Evolutionary conservation across 2,329 filamentous ascomycete species (phyloP).

Genomic region (Aureobasidium leucospermi): DNA sequence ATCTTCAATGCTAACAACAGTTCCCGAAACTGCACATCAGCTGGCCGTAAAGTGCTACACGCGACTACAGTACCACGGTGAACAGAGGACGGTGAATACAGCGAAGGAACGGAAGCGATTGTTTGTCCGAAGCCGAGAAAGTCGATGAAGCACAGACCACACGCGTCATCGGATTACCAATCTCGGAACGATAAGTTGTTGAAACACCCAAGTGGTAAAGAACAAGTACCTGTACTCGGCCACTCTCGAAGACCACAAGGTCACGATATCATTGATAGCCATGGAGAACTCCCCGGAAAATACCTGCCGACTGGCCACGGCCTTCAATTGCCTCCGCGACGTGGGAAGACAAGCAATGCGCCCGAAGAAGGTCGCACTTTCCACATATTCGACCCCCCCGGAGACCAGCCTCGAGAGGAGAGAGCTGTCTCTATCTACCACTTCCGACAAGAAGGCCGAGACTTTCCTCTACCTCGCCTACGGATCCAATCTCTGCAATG

Average conservation of each 20-base stretch:
- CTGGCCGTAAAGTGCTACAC: too few relatives aligned
- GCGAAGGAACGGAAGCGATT: neutral
- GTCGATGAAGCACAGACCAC: neutral
- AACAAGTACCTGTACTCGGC: neutral
- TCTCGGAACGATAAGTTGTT: neutral
- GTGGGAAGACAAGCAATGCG: neutral
- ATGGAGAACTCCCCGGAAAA: neutral
- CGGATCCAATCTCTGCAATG: conserved; percentile 76
- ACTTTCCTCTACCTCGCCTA: conserved; percentile 55
- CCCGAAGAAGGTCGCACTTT: neutral
- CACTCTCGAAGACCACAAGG: neutral
- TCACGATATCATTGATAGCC: neutral
- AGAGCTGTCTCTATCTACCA: neutral
- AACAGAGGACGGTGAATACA: neutral
- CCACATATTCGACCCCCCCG: neutral
- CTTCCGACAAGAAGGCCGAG: conserved; percentile 1
- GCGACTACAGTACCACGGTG: too few relatives aligned
- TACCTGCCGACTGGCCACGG: neutral
- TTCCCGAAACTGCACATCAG: too few relatives aligned
- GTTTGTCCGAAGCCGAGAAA: neutral
- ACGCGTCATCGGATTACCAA: neutral
- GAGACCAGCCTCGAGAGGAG: conserved; percentile 3
- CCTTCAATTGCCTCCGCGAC: conserved; percentile 2
- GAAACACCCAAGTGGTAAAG: conserved; percentile 2
- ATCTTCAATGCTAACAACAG: too few relatives aligned